phyloP scores from a whole-genome alignment of 169 alveolate genomes.

The Plasmodium gonderi region DNA sequence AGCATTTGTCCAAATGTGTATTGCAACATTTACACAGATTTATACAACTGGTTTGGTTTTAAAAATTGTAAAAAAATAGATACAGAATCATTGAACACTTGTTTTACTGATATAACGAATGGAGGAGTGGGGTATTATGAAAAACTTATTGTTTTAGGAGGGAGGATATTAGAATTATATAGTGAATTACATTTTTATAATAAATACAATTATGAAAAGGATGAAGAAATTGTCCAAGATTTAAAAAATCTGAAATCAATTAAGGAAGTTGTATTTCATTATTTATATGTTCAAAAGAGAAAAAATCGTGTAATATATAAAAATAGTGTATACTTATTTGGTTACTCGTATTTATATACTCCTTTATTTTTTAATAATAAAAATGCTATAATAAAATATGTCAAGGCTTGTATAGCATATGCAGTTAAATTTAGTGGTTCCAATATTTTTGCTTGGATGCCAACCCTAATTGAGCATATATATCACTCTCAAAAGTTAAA shows the following conservation, averaged over 20 bases:
- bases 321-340: conserved; percentile 53
- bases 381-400: conserved; percentile 63
- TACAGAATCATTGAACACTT: conserved; percentile 43
- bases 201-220: conserved; percentile 47
- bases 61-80: conserved; percentile 52
- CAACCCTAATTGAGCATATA: conserved; percentile 56
- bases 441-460: conserved; percentile 66
- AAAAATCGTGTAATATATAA: conserved; percentile 52
- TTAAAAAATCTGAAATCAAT: conserved; percentile 14
- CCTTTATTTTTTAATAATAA: conserved; percentile 62
- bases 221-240: conserved; percentile 34
- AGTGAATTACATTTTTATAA: conserved; percentile 64
- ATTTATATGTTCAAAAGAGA: conserved; percentile 63
- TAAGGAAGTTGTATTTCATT: conserved; percentile 57
- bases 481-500: conserved; percentile 55
- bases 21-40: conserved; percentile 55
- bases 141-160: conserved; percentile 48
- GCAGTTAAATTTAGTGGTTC: conserved; percentile 55
- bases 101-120: conserved; percentile 59
- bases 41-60: conserved; percentile 70
- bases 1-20: conserved; percentile 52
- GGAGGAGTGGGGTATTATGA: conserved; percentile 68
- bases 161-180: conserved; percentile 50
- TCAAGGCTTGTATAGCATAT: conserved; percentile 65
- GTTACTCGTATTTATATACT: conserved; percentile 53